Percentiles rank a stretch among this genome's conserved stretches.
phyloP scores from a whole-genome alignment of 257 asterid species.

The Striga asiatica region DNA sequence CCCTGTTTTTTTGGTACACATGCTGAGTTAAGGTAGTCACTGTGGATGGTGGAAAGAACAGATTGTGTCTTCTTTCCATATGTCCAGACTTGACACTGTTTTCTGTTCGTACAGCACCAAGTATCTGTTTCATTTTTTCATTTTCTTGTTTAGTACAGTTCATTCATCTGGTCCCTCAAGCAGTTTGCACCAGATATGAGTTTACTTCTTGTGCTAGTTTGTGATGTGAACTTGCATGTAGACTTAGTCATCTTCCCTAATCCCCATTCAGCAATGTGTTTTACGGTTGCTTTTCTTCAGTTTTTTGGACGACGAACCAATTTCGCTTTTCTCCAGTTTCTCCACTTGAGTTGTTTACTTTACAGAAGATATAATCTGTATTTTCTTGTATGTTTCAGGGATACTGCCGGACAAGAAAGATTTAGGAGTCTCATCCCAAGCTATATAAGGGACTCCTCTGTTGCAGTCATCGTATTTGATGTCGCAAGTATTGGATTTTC shows the following conservation, averaged over 20 bases:
- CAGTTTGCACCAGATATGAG: conserved; percentile 3
- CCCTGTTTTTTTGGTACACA: neutral
- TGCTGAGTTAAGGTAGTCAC: too few species aligned
- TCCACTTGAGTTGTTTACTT: neutral
- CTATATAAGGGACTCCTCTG: neutral
- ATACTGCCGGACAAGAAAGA: conserved; percentile 1
- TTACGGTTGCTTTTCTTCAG: neutral
- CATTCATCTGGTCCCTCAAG: conserved; percentile 6
- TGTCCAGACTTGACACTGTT: neutral
- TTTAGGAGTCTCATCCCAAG: neutral
- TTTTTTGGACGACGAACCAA: neutral
- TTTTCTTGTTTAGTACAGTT: neutral
- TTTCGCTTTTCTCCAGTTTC: neutral
- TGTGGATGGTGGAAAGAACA: neutral
- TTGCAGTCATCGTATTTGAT: neutral
- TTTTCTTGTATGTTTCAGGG: conserved; percentile 9
- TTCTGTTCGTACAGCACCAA: conserved; percentile 3
- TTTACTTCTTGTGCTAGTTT: neutral
- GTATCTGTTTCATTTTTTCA: neutral
- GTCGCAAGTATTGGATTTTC: neutral
- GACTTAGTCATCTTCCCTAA: neutral
- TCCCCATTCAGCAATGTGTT: neutral
- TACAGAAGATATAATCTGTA: neutral
- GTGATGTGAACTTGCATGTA: neutral
- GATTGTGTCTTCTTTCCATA: neutral